Conservation (phyloP, 805 yeast genomes). For the Lipomyces oligophaga region DNA sequence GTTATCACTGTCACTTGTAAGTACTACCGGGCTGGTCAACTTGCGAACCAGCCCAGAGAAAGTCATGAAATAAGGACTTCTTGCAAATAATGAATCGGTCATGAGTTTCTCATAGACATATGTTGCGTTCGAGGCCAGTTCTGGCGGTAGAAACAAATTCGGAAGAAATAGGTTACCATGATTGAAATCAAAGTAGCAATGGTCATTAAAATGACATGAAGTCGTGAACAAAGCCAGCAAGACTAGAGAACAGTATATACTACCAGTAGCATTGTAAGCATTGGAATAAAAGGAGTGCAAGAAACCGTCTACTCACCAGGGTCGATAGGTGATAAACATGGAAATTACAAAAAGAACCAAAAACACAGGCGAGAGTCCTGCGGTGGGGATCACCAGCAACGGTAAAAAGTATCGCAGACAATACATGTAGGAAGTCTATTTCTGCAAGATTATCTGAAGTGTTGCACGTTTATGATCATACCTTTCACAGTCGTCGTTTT, state of each 20-base stretch:
- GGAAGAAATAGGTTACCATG: conserved; percentile 25
- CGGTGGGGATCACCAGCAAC: conserved; percentile 27
- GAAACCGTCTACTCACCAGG: conserved; percentile 16
- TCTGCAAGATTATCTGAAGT: background rate
- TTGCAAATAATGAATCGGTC: too few species aligned
- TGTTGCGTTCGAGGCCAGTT: conserved; percentile 18
- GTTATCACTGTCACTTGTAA: too few species aligned
- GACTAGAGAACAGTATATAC: conserved; percentile 28
- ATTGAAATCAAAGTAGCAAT: conserved; percentile 26
- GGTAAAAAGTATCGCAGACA: conserved; percentile 28
- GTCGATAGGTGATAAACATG: conserved; percentile 20
- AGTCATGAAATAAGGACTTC: too few species aligned
- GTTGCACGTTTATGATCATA: background rate
- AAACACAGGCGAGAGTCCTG: conserved; percentile 28
- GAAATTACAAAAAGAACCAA: conserved; percentile 24
- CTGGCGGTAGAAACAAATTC: conserved; percentile 20
- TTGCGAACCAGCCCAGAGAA: too few species aligned
- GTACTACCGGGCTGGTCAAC: too few species aligned
- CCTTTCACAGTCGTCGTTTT: too few species aligned
- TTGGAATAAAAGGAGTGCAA: background rate
- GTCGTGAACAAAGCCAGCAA: conserved; percentile 22
- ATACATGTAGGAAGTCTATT: conserved; percentile 27
- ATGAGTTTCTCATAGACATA: conserved; percentile 19
- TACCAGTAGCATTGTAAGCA: background rate
- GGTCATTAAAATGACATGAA: conserved; percentile 22